phyloP scores from a whole-genome alignment of 2,329 filamentous ascomycete species.

The Talaromyces sp. region DNA sequence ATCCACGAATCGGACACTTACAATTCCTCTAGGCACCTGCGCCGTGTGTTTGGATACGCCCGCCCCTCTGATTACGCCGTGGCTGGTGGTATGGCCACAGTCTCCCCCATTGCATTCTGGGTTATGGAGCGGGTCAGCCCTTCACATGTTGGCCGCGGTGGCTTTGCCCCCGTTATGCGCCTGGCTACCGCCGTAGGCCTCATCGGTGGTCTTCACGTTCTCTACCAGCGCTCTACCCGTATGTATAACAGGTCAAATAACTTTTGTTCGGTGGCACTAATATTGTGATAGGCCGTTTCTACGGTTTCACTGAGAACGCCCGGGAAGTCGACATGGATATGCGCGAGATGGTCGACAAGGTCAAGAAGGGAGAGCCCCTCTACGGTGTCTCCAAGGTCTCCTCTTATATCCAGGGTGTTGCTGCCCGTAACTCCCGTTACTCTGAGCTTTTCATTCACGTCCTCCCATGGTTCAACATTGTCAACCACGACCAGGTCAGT shows the following conservation, averaged over 20 bases:
- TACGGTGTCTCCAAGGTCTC: constrained; percentile 80
- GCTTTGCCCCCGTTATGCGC: constrained; percentile 81
- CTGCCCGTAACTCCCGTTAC: constrained; percentile 90
- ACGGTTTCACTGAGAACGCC: constrained; percentile 89
- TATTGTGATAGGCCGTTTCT: constrained; percentile 75
- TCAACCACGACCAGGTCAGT: constrained; percentile 78
- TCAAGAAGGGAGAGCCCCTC: constrained; percentile 86
- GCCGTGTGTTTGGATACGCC: constrained; percentile 85
- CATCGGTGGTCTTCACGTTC: constrained; percentile 77
- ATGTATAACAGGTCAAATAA: constrained; percentile 48
- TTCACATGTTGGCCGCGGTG: constrained; percentile 79
- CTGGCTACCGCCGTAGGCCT: constrained; percentile 72
- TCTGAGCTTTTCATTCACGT: constrained; percentile 80
- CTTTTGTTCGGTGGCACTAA: constrained; percentile 11
- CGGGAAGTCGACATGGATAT: constrained; percentile 95
- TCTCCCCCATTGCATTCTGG: constrained; percentile 73
- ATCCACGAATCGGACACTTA: constrained; percentile 32
- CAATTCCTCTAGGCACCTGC: constrained; percentile 71
- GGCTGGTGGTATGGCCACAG: constrained; percentile 68
- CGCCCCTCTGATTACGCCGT: constrained; percentile 79
- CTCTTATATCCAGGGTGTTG: constrained; percentile 91
- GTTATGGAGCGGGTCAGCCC: constrained; percentile 83
- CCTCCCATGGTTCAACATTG: constrained; percentile 97
- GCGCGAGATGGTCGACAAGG: constrained; percentile 95
- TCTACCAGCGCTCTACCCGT: constrained; percentile 84